Conservation (phyloP, 2,329 filamentous ascomycete genomes). For the Fusarium paranaense region DNA sequence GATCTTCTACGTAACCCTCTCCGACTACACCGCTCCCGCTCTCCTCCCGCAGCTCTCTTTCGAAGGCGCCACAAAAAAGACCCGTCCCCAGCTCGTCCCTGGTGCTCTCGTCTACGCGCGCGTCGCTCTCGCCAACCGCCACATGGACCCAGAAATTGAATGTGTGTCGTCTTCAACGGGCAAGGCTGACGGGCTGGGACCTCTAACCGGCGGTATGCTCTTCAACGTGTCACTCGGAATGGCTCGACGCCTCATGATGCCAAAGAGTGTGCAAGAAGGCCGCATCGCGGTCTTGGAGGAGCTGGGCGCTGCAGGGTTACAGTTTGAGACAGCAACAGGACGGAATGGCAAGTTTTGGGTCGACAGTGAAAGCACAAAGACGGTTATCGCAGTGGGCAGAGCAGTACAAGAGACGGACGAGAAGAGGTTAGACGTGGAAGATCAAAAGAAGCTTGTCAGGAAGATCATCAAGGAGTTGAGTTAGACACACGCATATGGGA, state of each 20-base stretch:
- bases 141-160: constrained; percentile 90
- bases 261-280: constrained; percentile 70
- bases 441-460: constrained; percentile 77
- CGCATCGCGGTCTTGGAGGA: constrained; percentile 82
- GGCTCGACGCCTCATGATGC: constrained; percentile 81
- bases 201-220: constrained; percentile 86
- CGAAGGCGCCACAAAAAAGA: constrained; percentile 92
- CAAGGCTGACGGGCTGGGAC: constrained; percentile 88
- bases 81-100: constrained; percentile 78
- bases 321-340: constrained; percentile 94
- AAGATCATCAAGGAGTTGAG: constrained; percentile 71
- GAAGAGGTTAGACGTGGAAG: constrained; percentile 69
- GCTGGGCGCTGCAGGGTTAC: constrained; percentile 78
- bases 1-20: constrained; percentile 82
- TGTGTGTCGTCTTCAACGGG: constrained; percentile 89
- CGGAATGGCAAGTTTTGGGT: constrained; percentile 95
- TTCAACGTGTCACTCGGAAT: constrained; percentile 84
- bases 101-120: constrained; percentile 92
- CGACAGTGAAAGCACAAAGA: constrained; percentile 78
- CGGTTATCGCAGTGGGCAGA: constrained; percentile 81
- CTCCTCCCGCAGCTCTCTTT: constrained; percentile 91
- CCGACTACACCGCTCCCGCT: constrained; percentile 72
- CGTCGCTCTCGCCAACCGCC: constrained; percentile 79
- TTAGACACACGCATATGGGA: constrained; percentile 45
- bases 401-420: constrained; percentile 84